These are phyloP conservation scores for Scutellaria minor DNA, from an alignment of 257 asterid genomes.

Conservation along the genomic window DNA sequence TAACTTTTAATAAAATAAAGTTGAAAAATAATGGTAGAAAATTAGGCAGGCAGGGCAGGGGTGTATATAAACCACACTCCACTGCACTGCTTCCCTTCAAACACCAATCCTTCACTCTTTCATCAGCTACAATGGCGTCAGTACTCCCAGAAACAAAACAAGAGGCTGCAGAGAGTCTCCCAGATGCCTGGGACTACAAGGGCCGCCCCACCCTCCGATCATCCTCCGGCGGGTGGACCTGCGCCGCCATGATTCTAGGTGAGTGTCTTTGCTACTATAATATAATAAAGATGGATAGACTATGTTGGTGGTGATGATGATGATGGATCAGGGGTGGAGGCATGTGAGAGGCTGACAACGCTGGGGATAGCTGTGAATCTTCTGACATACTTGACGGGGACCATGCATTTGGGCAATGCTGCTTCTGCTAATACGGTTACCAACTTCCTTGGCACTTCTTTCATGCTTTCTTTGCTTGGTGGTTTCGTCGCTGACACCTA, in stretches of 20 bases:
- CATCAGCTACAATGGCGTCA: constrained; percentile 43
- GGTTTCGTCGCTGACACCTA: constrained; percentile 87
- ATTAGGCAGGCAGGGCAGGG: too few species aligned
- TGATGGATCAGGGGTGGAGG: constrained; percentile 58
- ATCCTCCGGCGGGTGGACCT: constrained; percentile 80
- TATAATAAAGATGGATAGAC: too few species aligned
- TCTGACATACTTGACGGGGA: constrained; percentile 76
- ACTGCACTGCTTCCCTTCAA: too few species aligned
- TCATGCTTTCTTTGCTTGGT: constrained; percentile 82
- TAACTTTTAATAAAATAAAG: too few species aligned
- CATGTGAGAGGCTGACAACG: constrained; percentile 80
- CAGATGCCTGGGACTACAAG: constrained; percentile 84
- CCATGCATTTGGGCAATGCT: constrained; percentile 94
- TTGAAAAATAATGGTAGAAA: too few species aligned
- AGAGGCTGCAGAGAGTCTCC: constrained; percentile 54
- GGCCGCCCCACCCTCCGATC: constrained; percentile 69
- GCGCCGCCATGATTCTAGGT: constrained; percentile 89
- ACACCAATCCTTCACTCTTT: too few species aligned
- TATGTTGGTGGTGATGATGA: too few species aligned
- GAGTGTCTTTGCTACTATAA: too few species aligned
- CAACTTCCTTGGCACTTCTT: constrained; percentile 87
- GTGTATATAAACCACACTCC: too few species aligned
- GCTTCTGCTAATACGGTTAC: constrained; percentile 75
- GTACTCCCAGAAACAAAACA: constrained; percentile 57
- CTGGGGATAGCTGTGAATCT: constrained; percentile 88